Evolutionary conservation across 768 basidiomycete genomes (phyloP).

Genomic region (Termitomyces heimii): DNA sequence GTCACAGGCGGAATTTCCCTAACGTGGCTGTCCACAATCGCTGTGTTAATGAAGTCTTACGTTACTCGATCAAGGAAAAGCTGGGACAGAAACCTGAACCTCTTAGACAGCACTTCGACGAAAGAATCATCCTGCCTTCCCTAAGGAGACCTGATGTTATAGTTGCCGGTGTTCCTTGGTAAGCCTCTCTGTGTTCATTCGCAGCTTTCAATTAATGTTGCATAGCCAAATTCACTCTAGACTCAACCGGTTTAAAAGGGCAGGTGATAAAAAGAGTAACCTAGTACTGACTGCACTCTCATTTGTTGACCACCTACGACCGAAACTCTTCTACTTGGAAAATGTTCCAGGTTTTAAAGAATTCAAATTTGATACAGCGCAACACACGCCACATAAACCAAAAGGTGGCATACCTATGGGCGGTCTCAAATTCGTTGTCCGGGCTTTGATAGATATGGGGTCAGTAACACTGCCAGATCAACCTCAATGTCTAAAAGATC

Average conservation of each 20-base stretch:
- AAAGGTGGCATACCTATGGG: slow-evolving; percentile 69
- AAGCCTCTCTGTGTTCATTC: background rate
- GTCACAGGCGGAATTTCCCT: slow-evolving; percentile 45
- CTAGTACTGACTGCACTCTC: slow-evolving; percentile 58
- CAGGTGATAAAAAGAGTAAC: slow-evolving; percentile 63
- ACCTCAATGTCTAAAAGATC: background rate
- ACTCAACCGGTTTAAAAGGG: slow-evolving; percentile 66
- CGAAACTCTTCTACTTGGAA: slow-evolving; percentile 40
- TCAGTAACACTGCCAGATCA: slow-evolving; percentile 21
- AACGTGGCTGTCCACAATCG: slow-evolving; percentile 58
- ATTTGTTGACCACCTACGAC: slow-evolving; percentile 40
- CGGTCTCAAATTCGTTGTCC: slow-evolving; percentile 60
- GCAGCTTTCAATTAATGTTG: background rate
- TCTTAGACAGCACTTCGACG: slow-evolving; percentile 34
- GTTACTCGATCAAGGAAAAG: slow-evolving; percentile 49
- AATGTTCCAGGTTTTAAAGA: slow-evolving; percentile 49
- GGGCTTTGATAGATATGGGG: slow-evolving; percentile 63
- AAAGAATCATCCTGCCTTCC: slow-evolving; percentile 13
- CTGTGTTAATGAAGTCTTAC: slow-evolving; percentile 60
- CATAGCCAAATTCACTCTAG: slow-evolving; percentile 67
- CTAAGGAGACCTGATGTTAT: slow-evolving; percentile 39
- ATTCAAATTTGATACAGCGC: slow-evolving; percentile 34
- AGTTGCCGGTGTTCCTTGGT: slow-evolving; percentile 77
- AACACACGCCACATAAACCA: slow-evolving; percentile 36
- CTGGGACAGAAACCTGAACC: slow-evolving; percentile 32